Percentiles rank a stretch among this genome's conserved stretches.
Evolutionary conservation across 169 alveolate genomes (phyloP).

Genomic region (Plasmodium falciparum): DNA sequence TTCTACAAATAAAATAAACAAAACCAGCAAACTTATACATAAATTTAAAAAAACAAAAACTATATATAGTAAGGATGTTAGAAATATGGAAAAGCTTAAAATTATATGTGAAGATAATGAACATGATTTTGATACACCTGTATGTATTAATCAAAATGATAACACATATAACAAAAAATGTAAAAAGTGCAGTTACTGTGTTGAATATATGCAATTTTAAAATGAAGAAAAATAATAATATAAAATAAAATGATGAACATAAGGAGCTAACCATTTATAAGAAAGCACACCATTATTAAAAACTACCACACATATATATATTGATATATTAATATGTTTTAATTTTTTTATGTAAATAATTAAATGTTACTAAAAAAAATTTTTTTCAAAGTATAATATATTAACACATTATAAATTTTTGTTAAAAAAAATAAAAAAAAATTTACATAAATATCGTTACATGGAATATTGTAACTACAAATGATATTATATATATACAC

Average conservation of each 20-base stretch:
- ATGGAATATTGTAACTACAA: not conserved
- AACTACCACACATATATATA: not conserved
- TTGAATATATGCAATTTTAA: conserved; percentile 58
- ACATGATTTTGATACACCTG: conserved; percentile 43
- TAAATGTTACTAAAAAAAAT: not conserved
- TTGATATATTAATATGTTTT: not conserved
- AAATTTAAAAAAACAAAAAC: conserved; percentile 31
- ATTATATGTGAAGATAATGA: conserved; percentile 61
- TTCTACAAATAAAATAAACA: not conserved
- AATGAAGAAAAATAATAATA: not conserved
- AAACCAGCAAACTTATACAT: conserved; percentile 23
- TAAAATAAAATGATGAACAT: not conserved
- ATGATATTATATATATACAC: not conserved
- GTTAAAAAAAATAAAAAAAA: no score
- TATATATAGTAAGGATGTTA: conserved; percentile 40
- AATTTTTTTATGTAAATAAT: not conserved
- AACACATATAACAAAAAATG: conserved; percentile 26
- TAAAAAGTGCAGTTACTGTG: conserved; percentile 29
- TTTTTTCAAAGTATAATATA: not conserved
- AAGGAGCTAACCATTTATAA: not conserved
- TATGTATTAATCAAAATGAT: conserved; percentile 43
- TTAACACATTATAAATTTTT: not conserved
- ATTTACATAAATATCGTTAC: not conserved
- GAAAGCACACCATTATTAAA: not conserved
- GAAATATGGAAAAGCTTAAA: conserved; percentile 21